A percentile compares a stretch with the other conserved stretches of the same genome.
Evolutionary conservation across 140 eudicot species (phyloP).

Genomic region (Anethum foeniculum): DNA sequence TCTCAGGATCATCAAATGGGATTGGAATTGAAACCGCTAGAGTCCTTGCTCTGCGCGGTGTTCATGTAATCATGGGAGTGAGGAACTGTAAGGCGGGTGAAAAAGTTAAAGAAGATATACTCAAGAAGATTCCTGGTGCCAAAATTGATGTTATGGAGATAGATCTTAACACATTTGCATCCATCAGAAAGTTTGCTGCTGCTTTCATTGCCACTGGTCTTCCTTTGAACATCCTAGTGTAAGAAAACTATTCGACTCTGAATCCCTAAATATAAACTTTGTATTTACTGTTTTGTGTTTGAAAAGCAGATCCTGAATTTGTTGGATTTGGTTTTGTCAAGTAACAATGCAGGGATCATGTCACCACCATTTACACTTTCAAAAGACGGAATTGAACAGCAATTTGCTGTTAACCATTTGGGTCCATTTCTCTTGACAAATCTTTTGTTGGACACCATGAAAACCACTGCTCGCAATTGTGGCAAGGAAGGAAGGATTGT

Average conservation of each 20-base stretch:
- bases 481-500: constrained; percentile 44
- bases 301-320: neutral
- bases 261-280: neutral
- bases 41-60: constrained; percentile 9
- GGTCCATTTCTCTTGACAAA: constrained; percentile 48
- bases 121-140: constrained; percentile 2
- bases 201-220: constrained; percentile 5
- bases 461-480: constrained; percentile 29
- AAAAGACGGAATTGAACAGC: constrained; percentile 43
- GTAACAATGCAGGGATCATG: constrained; percentile 57
- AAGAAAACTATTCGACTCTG: neutral
- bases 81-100: neutral
- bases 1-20: constrained; percentile 7
- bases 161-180: constrained; percentile 5
- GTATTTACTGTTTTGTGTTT: neutral
- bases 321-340: constrained; percentile 12
- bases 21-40: constrained; percentile 9
- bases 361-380: constrained; percentile 44
- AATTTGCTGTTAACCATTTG: constrained; percentile 47
- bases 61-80: constrained; percentile 4
- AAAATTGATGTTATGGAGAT: constrained; percentile 12
- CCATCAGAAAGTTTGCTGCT: constrained; percentile 7
- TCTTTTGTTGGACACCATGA: constrained; percentile 50
- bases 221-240: constrained; percentile 12
- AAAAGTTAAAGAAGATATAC: constrained; percentile 9